phyloP scores from a whole-genome alignment of 495 filamentous ascomycete genomes.

The Neurospora sp. region DNA sequence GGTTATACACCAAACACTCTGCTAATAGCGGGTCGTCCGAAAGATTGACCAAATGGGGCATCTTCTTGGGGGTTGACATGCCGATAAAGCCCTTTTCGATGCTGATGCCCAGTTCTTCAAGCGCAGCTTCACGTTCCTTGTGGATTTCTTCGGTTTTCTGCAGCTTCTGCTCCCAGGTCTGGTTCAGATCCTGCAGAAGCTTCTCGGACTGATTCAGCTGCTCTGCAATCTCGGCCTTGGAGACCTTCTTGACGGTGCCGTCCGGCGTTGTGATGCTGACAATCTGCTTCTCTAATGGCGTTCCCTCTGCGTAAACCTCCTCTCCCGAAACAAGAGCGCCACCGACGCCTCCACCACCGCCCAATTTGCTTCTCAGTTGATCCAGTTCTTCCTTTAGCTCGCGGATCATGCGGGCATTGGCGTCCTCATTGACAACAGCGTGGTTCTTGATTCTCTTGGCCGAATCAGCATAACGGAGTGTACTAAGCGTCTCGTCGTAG shows the following conservation, averaged over 20 bases:
- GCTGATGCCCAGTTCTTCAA: slow-evolving; percentile 95
- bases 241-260: slow-evolving; percentile 85
- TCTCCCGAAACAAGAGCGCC: slow-evolving; percentile 45
- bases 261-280: slow-evolving; percentile 85
- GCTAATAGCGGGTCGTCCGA: slow-evolving; percentile 92
- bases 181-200: slow-evolving; percentile 89
- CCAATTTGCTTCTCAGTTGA: slow-evolving; percentile 76
- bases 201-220: slow-evolving; percentile 95
- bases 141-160: slow-evolving; percentile 92
- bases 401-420: slow-evolving; percentile 96
- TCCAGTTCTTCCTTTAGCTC: slow-evolving; percentile 94
- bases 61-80: slow-evolving; percentile 92
- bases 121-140: slow-evolving; percentile 88
- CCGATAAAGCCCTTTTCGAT: slow-evolving; percentile 98
- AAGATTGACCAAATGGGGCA: slow-evolving; percentile 97
- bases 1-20: slow-evolving; percentile 96
- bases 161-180: slow-evolving; percentile 97
- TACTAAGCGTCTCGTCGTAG: slow-evolving; percentile 95
- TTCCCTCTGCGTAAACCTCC: slow-evolving; percentile 81
- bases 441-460: slow-evolving; percentile 99
- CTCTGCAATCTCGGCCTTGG: slow-evolving; percentile 96
- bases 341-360: slow-evolving; percentile 39
- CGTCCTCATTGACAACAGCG: slow-evolving; percentile 97
- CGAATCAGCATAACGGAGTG: slow-evolving; percentile 91
- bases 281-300: slow-evolving; percentile 88